Base-by-base conservation (phyloP, 2,329 filamentous ascomycete genomes). In the Aspergillus pseudonomiae region DNA sequence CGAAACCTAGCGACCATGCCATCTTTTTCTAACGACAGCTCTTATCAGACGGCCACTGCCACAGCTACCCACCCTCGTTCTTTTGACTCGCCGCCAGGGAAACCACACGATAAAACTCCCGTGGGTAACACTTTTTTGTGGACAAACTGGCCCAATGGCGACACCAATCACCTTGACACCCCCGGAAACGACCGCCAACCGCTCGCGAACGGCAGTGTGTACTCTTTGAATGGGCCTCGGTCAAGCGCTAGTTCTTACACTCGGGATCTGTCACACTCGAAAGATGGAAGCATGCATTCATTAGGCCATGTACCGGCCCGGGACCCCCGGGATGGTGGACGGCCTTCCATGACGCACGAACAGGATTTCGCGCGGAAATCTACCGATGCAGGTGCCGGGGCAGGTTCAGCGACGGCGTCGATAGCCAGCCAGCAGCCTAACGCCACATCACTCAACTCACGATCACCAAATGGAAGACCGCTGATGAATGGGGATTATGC, bases 191-290 rank as follows among this genome's bases (percentile, higher is more conserved):
- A 81, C 65, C 79, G 76, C 62, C 72, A 74, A 56, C 71, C 79
- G 64, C 64, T 77, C 67, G 75, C 77, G 57, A 78, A 81, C 76
- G 84, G 86, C 72, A 89, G 84, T 78, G 85, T 89, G 79, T 86
- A 82, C 76, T 84, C 86, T 43, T 73, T 87, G 73, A 83, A 85
- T 69, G 88, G 89, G 74, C 86, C 84, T 67, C 82, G 81, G 69
- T 80, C 82, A 62, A 80, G 76, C 63, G 74, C 76, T 64, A 77
- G 77, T 61, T 80, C 79, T 57, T 79, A 80, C 65, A 77, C 77
- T 50, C 71, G 77, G 73, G 80, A 81, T 24, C 75, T 71, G 68
- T 75, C 73, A 39, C 74, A 74, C 62, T 75, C 78, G 58, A 78
- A 79, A 68, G 74, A 81, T 65, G 77, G 75, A 45, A 83, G 81